These are phyloP conservation scores for Drechslerella coelobrocha DNA, from an alignment of 2,329 filamentous ascomycete genomes.

Conservation along the genomic window DNA sequence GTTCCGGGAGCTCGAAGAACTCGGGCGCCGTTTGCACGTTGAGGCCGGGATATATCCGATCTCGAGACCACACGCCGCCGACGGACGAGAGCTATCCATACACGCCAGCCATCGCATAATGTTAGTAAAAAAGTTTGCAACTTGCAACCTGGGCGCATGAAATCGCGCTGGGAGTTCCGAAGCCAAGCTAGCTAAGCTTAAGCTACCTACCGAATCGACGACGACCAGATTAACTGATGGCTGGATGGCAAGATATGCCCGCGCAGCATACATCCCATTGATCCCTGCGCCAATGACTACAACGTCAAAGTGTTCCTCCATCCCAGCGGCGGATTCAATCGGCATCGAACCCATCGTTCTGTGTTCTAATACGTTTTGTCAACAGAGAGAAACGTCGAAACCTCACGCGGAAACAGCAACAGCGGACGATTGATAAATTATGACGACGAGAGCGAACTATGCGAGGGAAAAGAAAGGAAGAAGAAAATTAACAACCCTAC, in stretches of 20 bases:
- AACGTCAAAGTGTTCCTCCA: constrained; percentile 49
- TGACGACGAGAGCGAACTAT: background rate
- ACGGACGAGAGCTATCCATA: constrained; percentile 54
- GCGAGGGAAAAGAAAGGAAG: background rate
- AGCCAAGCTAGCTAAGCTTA: too few species aligned
- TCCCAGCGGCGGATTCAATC: constrained; percentile 13
- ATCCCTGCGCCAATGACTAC: constrained; percentile 56
- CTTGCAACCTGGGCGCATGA: background rate
- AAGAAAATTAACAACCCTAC: background rate
- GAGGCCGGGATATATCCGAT: constrained; percentile 60
- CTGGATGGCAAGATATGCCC: constrained; percentile 58
- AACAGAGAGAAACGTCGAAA: background rate
- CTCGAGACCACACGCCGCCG: constrained; percentile 60
- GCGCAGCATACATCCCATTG: constrained; percentile 42
- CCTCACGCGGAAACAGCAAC: background rate
- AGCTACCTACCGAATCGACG: constrained; percentile 58
- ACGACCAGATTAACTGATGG: constrained; percentile 59
- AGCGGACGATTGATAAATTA: background rate
- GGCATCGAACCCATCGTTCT: constrained; percentile 42
- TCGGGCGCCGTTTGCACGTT: constrained; percentile 61
- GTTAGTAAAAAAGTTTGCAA: too few species aligned
- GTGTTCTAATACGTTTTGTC: constrained; percentile 16
- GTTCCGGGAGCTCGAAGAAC: constrained; percentile 59
- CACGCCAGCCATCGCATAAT: too few species aligned
- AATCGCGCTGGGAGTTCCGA: too few species aligned